Evolutionary conservation across 2,329 filamentous ascomycete genomes (phyloP).

Genomic region (Clonostachys rosea): DNA sequence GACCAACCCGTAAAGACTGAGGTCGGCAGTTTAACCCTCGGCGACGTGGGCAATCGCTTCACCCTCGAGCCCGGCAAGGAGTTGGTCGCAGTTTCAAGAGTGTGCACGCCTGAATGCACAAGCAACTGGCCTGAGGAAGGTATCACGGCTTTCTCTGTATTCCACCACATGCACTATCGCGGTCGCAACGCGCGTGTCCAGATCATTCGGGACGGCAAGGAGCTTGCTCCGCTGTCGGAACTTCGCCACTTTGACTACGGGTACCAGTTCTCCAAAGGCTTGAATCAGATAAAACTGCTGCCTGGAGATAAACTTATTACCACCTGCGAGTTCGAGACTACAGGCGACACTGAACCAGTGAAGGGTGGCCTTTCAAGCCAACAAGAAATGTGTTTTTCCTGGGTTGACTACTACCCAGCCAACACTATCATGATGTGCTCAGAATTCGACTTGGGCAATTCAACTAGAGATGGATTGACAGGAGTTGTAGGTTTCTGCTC

Average conservation of each 20-base stretch:
- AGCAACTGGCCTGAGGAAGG: constrained; percentile 1
- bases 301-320: constrained; percentile 1
- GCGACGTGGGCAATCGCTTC: constrained; percentile 1
- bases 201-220: constrained; percentile 3
- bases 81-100: constrained; percentile 2
- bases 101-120: constrained; percentile 3
- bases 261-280: constrained; percentile 2
- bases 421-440: constrained; percentile 1
- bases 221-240: constrained; percentile 1
- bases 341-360: constrained; percentile 1
- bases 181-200: constrained; percentile 1
- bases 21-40: constrained; percentile 1
- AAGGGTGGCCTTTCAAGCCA: not conserved
- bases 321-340: constrained; percentile 2
- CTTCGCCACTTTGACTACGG: constrained; percentile 4
- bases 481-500: not conserved
- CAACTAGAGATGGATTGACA: not conserved
- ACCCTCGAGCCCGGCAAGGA: constrained; percentile 1
- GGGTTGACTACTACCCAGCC: constrained; percentile 3
- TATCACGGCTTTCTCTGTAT: constrained; percentile 3
- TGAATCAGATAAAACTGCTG: constrained; percentile 2
- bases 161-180: constrained; percentile 3
- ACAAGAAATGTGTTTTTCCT: constrained; percentile 3
- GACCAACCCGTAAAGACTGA: not conserved
- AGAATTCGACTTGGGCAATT: not conserved